A percentile compares a stretch with the other conserved stretches of the same genome.
Evolutionary conservation across 2,329 filamentous ascomycete genomes (phyloP).

Genomic region (Pseudogymnoascus destructans): DNA sequence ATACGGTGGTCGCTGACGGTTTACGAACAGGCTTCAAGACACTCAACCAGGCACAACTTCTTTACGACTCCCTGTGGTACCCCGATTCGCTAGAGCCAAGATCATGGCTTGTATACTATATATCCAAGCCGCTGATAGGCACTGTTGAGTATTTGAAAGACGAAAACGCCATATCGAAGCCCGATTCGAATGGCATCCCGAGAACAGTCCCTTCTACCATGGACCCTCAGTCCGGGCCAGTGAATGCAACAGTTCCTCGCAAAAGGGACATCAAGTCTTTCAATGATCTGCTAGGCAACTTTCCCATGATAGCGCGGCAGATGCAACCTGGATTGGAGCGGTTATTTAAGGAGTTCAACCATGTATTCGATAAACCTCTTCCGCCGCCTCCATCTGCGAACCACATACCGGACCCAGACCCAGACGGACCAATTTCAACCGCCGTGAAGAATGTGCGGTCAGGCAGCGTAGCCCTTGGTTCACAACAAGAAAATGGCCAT

Average conservation of each 20-base stretch:
- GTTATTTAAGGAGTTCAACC: conserved; percentile 78
- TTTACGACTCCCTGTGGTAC: conserved; percentile 78
- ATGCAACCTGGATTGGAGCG: conserved; percentile 88
- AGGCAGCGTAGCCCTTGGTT: conserved; percentile 28
- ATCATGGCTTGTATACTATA: conserved; percentile 95
- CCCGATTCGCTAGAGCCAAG: conserved; percentile 78
- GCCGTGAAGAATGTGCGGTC: conserved; percentile 44
- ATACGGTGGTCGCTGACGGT: conserved; percentile 19
- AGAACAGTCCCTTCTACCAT: conserved; percentile 13
- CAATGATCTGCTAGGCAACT: conserved; percentile 76
- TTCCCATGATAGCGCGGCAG: conserved; percentile 89
- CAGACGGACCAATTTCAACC: conserved; percentile 41
- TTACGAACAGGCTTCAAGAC: conserved; percentile 64
- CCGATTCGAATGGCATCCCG: conserved; percentile 9
- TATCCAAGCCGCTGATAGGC: conserved; percentile 77
- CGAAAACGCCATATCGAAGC: conserved; percentile 15
- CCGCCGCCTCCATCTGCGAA: conserved; percentile 57
- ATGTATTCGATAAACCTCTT: conserved; percentile 63
- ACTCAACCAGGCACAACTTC: conserved; percentile 74
- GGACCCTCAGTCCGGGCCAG: background rate
- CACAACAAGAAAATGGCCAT: conserved; percentile 25
- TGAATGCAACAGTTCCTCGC: conserved; percentile 34
- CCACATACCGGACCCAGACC: conserved; percentile 44
- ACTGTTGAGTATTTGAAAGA: conserved; percentile 52
- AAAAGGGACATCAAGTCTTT: conserved; percentile 93